A percentile compares a stretch with the other conserved stretches of the same genome.
phyloP scores from a whole-genome alignment of 2,329 filamentous ascomycete species.

The Colletotrichum sublineola region DNA sequence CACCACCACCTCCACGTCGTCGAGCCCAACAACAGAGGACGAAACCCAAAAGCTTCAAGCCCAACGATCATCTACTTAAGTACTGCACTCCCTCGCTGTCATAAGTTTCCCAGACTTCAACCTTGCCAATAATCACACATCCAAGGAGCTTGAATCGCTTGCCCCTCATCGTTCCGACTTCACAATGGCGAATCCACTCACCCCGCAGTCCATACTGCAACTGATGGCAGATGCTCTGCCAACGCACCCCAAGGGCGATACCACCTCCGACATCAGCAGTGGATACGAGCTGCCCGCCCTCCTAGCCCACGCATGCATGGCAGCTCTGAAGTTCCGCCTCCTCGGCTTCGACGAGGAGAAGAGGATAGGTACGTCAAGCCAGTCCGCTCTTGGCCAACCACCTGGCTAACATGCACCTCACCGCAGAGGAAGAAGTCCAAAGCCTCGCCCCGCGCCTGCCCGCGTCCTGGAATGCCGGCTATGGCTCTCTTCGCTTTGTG shows the following conservation, averaged over 20 bases:
- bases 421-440: slow-evolving; percentile 68
- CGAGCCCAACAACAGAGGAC: slow-evolving; percentile 16
- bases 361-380: slow-evolving; percentile 69
- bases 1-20: not conserved
- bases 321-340: slow-evolving; percentile 83
- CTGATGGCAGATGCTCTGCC: slow-evolving; percentile 73
- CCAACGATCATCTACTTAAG: slow-evolving; percentile 4
- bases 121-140: slow-evolving; percentile 1
- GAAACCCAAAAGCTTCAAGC: slow-evolving; percentile 11
- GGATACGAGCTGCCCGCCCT: slow-evolving; percentile 88
- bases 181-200: slow-evolving; percentile 53
- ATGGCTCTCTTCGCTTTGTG: slow-evolving; percentile 81
- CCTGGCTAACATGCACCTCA: slow-evolving; percentile 39
- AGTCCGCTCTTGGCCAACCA: not conserved
- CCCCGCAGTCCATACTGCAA: slow-evolving; percentile 62
- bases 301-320: slow-evolving; percentile 86
- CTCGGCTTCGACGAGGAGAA: slow-evolving; percentile 88
- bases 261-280: slow-evolving; percentile 74
- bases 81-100: not conserved
- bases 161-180: not conserved
- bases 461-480: slow-evolving; percentile 81
- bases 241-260: slow-evolving; percentile 64
- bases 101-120: not conserved
- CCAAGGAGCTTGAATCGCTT: not conserved
- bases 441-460: slow-evolving; percentile 75